Evolutionary conservation across 2,329 filamentous ascomycete genomes (phyloP), one percentile per base, ranked within the genome.

Genomic region (Fusarium marasasianum): DNA sequence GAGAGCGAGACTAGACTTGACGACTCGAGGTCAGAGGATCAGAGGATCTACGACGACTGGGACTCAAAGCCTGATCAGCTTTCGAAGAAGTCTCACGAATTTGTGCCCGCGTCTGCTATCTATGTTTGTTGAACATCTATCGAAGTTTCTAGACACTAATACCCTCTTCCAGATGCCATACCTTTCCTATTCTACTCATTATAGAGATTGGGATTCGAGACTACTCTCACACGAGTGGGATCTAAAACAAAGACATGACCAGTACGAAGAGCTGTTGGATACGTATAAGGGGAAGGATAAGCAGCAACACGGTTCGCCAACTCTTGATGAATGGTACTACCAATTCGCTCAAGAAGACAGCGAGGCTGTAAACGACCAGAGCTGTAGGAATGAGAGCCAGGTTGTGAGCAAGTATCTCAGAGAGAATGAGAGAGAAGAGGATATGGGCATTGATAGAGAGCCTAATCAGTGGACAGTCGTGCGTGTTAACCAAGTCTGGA

Each of bases 311-410:
- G 55, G 8, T 4, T 64, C 55, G 2, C 44, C 55, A 14, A 64
- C 55, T 1, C 55, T 64, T 5, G 55, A 64, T 14, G 55, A 64
- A 18, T 51, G 62, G 62, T 64, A 64, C 15, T 64, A 60, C 3
- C 62, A 64, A 1, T 64, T 64, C 14, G 44, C 54, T 11, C 12
- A 22, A 13, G 6, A 18, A 1, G 54, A 59, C 5, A 3, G 9
- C 1, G 22, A 31, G 1, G 45, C 61, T 9, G 5, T 2, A 8
- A 7, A 13, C 2, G 61, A 59, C 44, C 45, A 33, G 18, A 2
- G 8, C 1, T 1, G 1, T 4, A 44, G 61, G 6, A 64, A 64
- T 17, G 6, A 18, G 15, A 33, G 12, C 6, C 62, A 65, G 8
- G 8, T 61, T 10, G 56, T 65, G 3, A 65, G 29, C 17, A 65